These are phyloP conservation scores for Pseudopyrenochaeta lycopersici DNA, from an alignment of 2,329 filamentous ascomycete genomes.

Conservation along the genomic window DNA sequence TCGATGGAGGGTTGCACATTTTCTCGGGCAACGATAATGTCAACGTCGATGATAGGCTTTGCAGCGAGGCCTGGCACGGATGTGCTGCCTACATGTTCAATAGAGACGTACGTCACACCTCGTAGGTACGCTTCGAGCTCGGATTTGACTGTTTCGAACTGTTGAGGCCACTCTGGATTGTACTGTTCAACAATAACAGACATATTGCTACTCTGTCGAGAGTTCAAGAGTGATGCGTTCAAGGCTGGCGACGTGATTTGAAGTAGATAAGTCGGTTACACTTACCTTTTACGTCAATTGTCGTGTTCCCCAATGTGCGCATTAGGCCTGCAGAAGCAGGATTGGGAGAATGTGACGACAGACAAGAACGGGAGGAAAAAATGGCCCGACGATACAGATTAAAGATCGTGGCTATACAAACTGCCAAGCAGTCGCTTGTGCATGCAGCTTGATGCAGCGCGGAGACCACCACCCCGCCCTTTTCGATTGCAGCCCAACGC, in stretches of 20 bases:
- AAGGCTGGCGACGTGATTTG: not conserved
- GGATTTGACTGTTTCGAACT: conserved; percentile 33
- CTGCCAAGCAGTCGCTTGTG: conserved; percentile 5
- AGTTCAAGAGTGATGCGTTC: not conserved
- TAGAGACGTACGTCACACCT: conserved; percentile 25
- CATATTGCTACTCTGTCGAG: conserved; percentile 17
- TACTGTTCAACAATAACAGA: conserved; percentile 36
- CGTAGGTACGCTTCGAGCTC: conserved; percentile 24
- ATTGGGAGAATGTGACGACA: conserved; percentile 3
- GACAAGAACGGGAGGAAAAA: not conserved
- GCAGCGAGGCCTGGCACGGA: conserved; percentile 47
- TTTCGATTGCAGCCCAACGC: conserved; percentile 17
- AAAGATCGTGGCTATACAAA: conserved; percentile 9
- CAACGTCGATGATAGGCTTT: conserved; percentile 51
- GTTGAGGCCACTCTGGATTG: conserved; percentile 37
- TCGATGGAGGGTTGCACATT: conserved; percentile 36
- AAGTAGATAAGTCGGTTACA: conserved; percentile 11
- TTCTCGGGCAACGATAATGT: conserved; percentile 40
- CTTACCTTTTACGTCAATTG: conserved; percentile 6
- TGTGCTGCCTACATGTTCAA: conserved; percentile 52
- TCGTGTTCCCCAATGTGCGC: conserved; percentile 5
- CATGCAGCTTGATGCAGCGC: not conserved
- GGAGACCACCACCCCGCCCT: conserved; percentile 3
- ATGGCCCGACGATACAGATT: not conserved
- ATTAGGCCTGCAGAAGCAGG: conserved; percentile 4